Evolutionary conservation across 2,329 filamentous ascomycete species (phyloP), one percentile per base, ranked within the genome.

Genomic region (Domatiomyces globalis): DNA sequence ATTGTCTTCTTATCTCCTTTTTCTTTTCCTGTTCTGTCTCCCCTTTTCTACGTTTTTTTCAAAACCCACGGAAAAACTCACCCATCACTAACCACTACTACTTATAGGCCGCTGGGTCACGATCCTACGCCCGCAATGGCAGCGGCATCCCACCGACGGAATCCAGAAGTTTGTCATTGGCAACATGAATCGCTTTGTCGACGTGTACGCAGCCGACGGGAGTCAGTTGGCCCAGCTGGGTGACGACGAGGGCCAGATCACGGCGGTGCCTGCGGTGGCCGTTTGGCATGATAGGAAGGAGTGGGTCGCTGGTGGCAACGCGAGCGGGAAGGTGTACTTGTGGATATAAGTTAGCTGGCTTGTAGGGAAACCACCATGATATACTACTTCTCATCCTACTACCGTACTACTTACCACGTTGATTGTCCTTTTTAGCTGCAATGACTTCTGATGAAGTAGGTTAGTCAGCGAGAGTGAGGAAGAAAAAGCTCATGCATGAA

Each of bases 131-230:
- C 76, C 92, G 65, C 87, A 95, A 61, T 98, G 92, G 92, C 92
- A 98, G 66, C 73, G 78, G 29, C 76, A 78, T 45, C 90, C 92
- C 0, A 71, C 76, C 33, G 87, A 92, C 53, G 82, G 83, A 6
- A 80, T 94, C 4, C 83, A 94, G 56, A 87, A 90, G 55, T 88
- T 98, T 61, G 85, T 81, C 20, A 90, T 98, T 52, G 92, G 87
- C 1, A 98, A 96, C 60, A 96, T 96, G 92, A 95, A 94, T 64
- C 80, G 92, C 1, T 96, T 95, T 61, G 87, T 96, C 1, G 92
- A 98, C 63, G 78, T 98, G 0, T 98, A 85, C 65, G 84, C 84
- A 0, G 76, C 81, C 0, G 78, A 84, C 47, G 92, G 92, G 0
- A 83, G 87, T 61, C 90, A 96, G 65, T 70, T 98, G 4, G 87